Evolutionary conservation across 768 basidiomycete genomes (phyloP).

Genomic region (Kwoniella bestiolae): DNA sequence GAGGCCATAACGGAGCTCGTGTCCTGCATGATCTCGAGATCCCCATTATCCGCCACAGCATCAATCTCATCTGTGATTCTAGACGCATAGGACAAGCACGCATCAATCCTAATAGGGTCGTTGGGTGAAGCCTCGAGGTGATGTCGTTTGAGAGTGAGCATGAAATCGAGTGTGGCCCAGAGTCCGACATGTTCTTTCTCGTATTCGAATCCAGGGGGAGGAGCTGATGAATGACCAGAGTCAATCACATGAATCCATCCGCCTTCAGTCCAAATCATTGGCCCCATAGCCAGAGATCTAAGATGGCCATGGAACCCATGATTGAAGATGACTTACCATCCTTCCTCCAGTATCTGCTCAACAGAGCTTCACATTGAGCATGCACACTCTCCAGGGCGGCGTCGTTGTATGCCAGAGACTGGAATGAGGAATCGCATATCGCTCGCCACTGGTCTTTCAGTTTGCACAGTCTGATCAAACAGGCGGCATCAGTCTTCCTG

Average conservation of each 20-base stretch:
- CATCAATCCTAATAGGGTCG: slow-evolving; percentile 25
- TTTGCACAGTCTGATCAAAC: slow-evolving; percentile 31
- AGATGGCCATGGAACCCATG: too few species aligned
- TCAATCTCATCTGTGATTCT: slow-evolving; percentile 34
- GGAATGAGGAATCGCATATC: slow-evolving; percentile 21
- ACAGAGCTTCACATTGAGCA: slow-evolving; percentile 28
- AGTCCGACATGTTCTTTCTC: slow-evolving; percentile 38
- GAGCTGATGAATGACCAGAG: slow-evolving; percentile 9
- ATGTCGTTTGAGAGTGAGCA: slow-evolving; percentile 31
- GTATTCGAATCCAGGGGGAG: slow-evolving; percentile 24
- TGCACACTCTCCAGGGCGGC: slow-evolving; percentile 30
- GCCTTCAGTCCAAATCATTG: too few species aligned
- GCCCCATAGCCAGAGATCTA: too few species aligned
- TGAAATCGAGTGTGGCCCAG: slow-evolving; percentile 35
- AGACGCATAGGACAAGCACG: slow-evolving; percentile 23
- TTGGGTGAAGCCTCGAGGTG: slow-evolving; percentile 19
- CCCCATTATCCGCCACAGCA: slow-evolving; percentile 26
- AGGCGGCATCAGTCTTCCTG: too few species aligned
- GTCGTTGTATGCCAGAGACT: slow-evolving; percentile 24
- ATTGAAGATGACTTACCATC: slow-evolving; percentile 2
- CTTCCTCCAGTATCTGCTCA: slow-evolving; percentile 28
- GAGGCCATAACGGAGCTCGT: slow-evolving; percentile 40
- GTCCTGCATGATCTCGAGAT: slow-evolving; percentile 39
- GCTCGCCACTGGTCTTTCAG: slow-evolving; percentile 41
- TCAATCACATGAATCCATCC: too few species aligned